Conservation (phyloP, 2,329 filamentous ascomycete genomes). For the Zymoseptoria crescenta region DNA sequence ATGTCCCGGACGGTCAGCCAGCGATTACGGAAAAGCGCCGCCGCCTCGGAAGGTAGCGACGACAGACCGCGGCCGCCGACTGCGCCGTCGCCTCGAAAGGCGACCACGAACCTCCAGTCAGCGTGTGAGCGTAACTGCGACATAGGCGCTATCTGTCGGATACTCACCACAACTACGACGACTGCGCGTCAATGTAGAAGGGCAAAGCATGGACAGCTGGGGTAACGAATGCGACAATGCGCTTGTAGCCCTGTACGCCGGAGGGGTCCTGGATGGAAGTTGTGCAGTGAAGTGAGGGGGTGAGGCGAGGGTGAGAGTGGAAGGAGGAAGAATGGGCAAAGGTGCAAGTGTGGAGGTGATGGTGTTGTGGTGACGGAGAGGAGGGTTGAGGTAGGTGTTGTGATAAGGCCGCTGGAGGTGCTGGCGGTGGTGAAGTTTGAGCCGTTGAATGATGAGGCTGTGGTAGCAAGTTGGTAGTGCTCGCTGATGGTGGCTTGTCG, state of each 20-base stretch:
- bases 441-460: background rate
- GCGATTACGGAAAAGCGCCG: background rate
- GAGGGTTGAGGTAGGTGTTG: background rate
- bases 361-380: background rate
- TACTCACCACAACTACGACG: background rate
- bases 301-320: background rate
- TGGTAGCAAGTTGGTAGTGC: background rate
- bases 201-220: background rate
- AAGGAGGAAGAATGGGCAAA: background rate
- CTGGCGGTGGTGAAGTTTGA: background rate
- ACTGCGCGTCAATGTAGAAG: background rate
- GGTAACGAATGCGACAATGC: background rate
- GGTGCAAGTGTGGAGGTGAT: background rate
- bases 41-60: background rate
- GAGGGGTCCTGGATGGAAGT: background rate
- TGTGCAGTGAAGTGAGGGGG: background rate
- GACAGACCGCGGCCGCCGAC: background rate
- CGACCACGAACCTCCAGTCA: background rate
- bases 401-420: background rate
- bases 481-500: background rate
- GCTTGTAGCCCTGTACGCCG: background rate
- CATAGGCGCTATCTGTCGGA: background rate
- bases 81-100: background rate
- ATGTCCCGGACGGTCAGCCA: background rate
- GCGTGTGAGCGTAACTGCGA: background rate